Evolutionary conservation across 805 yeast species (phyloP).

Genomic region (Candida peoriensis): DNA sequence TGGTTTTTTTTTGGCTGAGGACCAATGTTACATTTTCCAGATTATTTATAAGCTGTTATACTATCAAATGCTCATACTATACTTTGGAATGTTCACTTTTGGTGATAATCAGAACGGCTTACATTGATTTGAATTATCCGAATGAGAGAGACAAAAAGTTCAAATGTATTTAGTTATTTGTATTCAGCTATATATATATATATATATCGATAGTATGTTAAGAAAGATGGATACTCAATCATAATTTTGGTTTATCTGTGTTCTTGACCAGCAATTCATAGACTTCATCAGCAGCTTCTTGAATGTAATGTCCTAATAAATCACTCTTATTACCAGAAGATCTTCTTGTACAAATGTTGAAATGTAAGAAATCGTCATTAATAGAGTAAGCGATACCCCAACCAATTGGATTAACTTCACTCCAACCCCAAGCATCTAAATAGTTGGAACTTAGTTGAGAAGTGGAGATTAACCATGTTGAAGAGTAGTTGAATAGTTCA

Average conservation of each 20-base stretch:
- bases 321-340: constrained; percentile 52
- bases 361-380: constrained; percentile 77
- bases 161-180: no score
- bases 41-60: no score
- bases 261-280: constrained; percentile 47
- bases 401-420: constrained; percentile 92
- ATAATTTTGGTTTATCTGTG: constrained; percentile 13
- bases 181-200: no score
- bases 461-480: constrained; percentile 82
- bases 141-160: no score
- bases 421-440: constrained; percentile 93
- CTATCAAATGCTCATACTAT: no score
- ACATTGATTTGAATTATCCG: no score
- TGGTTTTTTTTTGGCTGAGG: no score
- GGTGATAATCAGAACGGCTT: no score
- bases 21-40: no score
- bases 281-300: constrained; percentile 78
- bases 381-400: constrained; percentile 93
- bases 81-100: no score
- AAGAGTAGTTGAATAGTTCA: constrained; percentile 69
- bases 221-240: no score
- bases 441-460: constrained; percentile 83
- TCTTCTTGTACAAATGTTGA: constrained; percentile 75
- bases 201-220: no score
- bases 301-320: constrained; percentile 60